Evolutionary conservation across 371 early-diverging fungal genomes (phyloP), one percentile per base, ranked within the genome.

Genomic region (Capillidium heterosporum): DNA sequence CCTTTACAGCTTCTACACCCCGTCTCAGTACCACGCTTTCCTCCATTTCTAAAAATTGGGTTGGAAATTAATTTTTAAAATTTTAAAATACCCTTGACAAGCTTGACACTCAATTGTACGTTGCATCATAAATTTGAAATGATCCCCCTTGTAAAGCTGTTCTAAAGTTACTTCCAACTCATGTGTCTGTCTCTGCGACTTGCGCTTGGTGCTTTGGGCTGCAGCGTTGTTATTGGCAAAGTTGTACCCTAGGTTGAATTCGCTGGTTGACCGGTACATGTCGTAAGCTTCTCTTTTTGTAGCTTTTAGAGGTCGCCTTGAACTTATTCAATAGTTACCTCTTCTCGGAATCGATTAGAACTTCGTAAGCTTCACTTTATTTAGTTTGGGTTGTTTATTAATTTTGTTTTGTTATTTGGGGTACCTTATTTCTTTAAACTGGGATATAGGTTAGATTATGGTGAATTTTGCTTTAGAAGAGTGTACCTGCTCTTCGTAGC

Each of bases 211-310:
- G 76, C 73, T 52, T 82, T 27, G 84, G 59, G 76, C 78, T 73
- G 73, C 71, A 26, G 76, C 78, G 35, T 63, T 58, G 35, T 65
- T 68, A 56, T 65, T 61, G 35, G 75, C 76, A 32, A 74, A 88
- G 66, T 90, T 90, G 66, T 91, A 92, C 54, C 64, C 82, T 62
- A 73, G 76, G 69, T 89, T 86, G 61, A 91, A 89, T 59, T 82
- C 56, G 54, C 71, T 63, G 59, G 87, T 81, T 67, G 84, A 87
- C 54, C 70, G 40, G 67, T 97, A 91, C 42, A 89, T 88, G 23
- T 95, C 82, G 39, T 94, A 69, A 60, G 93, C 92, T 70, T 95
- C 96, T 23, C 97, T 98, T 61, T 87, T 87, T 55, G 80, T 81
- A 56, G 94, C 76, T 64, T 87, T 89, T 66, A 89, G 87, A 42